Evolutionary conservation across 331 rosid genomes (phyloP), one percentile per base, ranked within the genome.

Genomic region (Malus hybrid): DNA sequence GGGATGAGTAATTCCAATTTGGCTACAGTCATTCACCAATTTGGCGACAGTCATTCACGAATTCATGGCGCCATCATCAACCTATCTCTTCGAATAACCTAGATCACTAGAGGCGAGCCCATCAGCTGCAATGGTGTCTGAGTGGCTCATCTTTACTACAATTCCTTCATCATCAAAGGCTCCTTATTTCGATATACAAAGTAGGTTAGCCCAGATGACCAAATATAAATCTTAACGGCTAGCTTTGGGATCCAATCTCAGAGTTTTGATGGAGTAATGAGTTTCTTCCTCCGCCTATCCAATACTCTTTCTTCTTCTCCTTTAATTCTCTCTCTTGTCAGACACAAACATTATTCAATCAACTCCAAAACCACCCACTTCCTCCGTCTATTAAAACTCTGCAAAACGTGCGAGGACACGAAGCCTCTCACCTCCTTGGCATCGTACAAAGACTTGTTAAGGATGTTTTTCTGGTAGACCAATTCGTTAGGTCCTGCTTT

Each of bases 11-110:
- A 94, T 94, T 75, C 99, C 99, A 79, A 92, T 92, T 88, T 90
- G 93, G 75, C 96, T 97, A 84, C 99, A 94, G 83, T 94, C 99
- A 73, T 87, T 82, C 66, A 89, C 97, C 73, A 94, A 94, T 81
- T 94, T 94, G 85, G 24, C 1, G 24, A 24, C 24, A 24, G 24
- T 24, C 24, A 24, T 24, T 24, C 24, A 94, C 97, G 85, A 92
- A 94, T 68, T 84, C 82, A 76, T 89, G 7, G 99, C 97, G 56
- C 99, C 99, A 32, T 97, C 96, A 80, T 89, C 97, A 72, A 94
- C 84, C 99, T 94, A 92, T 84, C 81, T 85, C 87, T 92, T 90
- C 81, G 92, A 87, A 85, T 94, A 94, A 63, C 77, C 87, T 52
- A 95, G 97, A 80, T 95, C 99, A 33, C 71, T 92, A 15, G 97